phyloP scores from a whole-genome alignment of 257 asterid species.

The Solanum dulcamara region DNA sequence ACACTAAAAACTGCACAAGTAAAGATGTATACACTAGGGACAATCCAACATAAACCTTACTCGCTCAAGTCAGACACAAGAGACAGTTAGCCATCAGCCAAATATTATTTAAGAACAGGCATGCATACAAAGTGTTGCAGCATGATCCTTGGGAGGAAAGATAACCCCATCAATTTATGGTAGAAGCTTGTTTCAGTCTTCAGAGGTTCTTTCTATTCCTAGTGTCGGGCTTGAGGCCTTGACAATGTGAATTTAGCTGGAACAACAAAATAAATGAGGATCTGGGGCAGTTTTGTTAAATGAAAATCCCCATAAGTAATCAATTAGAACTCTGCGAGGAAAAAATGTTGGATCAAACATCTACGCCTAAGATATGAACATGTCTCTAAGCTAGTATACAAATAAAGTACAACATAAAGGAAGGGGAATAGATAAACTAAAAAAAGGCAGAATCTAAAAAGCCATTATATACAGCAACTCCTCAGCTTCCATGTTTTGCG shows the following conservation, averaged over 20 bases:
- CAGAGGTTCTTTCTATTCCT: not conserved
- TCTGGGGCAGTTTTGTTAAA: not conserved
- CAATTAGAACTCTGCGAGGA: not conserved
- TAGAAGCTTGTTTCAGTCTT: not conserved
- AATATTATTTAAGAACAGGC: not conserved
- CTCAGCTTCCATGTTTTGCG: slow-evolving; percentile 19
- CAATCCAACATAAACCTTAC: too few relatives aligned
- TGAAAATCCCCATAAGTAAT: not conserved
- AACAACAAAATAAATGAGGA: not conserved
- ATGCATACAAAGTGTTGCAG: not conserved
- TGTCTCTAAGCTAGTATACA: slow-evolving; percentile 1
- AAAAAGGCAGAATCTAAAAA: not conserved
- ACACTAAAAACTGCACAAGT: not conserved
- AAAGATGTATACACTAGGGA: not conserved
- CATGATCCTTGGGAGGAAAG: not conserved
- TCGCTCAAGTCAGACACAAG: too few relatives aligned
- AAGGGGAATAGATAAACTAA: not conserved
- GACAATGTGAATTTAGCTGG: not conserved
- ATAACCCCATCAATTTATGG: too few relatives aligned
- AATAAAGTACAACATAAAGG: not conserved
- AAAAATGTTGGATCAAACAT: not conserved
- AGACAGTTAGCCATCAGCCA: not conserved
- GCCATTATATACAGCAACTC: slow-evolving; percentile 13
- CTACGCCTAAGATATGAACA: not conserved
- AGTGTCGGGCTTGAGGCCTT: not conserved